Evolutionary conservation across 2,329 filamentous ascomycete species (phyloP), one percentile per base, ranked within the genome.

Genomic region (Tolypocladium sp.): DNA sequence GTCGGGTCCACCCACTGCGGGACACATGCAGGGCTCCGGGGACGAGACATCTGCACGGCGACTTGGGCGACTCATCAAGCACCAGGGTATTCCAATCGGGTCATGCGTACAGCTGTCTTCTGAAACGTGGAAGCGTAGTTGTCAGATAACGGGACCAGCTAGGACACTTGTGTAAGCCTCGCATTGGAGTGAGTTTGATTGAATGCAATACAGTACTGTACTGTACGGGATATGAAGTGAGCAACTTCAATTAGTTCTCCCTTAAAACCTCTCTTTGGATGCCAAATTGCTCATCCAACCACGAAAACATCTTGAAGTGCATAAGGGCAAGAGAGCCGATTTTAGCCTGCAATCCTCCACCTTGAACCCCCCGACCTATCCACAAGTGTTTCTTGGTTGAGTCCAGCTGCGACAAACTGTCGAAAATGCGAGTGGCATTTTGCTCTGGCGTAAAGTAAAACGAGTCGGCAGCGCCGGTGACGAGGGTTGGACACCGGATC

Each of bases 401-500:
- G 1, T 49, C 56, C 13, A 64, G 40, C 4, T 60, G 46, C 0
- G 56, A 56, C 30, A 67, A 46, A 3, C 57, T 56, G 7, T 60
- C 56, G 27, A 63, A 61, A 44, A 66, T 64, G 3, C 44, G 55
- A 22, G 37, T 61, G 49, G 57, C 61, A 33, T 42, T 66, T 12
- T 49, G 62, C 40, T 33, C 57, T 35, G 56, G 64, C 38, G 60
- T 61, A 46, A 63, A 63, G 57, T 68, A 69, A 4, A 66, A 61
- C 0, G 59, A 61, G 13, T 62, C 56, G 0, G 61, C 63, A 4
- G 65, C 63, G 2, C 68, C 71, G 0, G 71, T 67, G 6, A 73
- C 59, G 0, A 73, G 57, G 1, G 67, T 66, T 1, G 70, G 68
- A 56, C 70, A 71, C 10, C 59, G 58, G 2, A 72, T 60, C 15